A percentile compares a stretch with the other conserved stretches of the same genome.
phyloP scores from a whole-genome alignment of 768 basidiomycete genomes.

The Lactarius quietus region DNA sequence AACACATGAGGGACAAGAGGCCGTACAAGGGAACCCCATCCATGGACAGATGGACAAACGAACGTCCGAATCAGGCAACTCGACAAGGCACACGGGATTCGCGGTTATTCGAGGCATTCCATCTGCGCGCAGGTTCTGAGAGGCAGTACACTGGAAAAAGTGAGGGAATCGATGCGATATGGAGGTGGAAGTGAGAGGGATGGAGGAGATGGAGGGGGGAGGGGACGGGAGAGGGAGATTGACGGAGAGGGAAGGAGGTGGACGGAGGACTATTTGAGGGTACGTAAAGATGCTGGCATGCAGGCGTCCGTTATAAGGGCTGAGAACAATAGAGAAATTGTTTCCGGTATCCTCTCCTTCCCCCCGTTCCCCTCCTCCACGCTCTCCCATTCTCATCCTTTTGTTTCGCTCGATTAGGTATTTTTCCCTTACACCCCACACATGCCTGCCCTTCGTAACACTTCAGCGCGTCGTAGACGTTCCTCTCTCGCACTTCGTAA shows the following conservation, averaged over 20 bases:
- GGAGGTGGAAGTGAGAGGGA: not conserved
- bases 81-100: constrained; percentile 4
- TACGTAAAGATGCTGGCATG: not conserved
- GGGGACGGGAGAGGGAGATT: not conserved
- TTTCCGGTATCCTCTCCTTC: constrained; percentile 6
- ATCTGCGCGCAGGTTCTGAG: not conserved
- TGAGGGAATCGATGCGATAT: not conserved
- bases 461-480: constrained; percentile 24
- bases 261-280: not conserved
- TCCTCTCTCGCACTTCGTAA: constrained; percentile 25
- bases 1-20: constrained; percentile 2
- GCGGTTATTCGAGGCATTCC: not conserved
- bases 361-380: not conserved
- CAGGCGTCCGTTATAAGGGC: constrained; percentile 18
- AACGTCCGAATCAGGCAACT: constrained; percentile 14
- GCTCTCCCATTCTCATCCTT: not conserved
- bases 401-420: constrained; percentile 28
- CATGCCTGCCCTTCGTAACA: constrained; percentile 24
- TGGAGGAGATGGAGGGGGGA: not conserved
- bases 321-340: constrained; percentile 22
- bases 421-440: constrained; percentile 1
- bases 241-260: not conserved
- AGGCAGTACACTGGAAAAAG: not conserved
- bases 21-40: not conserved
- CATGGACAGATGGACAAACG: constrained; percentile 11